These are phyloP conservation scores for Diaporthe helianthi DNA, from an alignment of 2,329 filamentous ascomycete species.

Conservation along the genomic window DNA sequence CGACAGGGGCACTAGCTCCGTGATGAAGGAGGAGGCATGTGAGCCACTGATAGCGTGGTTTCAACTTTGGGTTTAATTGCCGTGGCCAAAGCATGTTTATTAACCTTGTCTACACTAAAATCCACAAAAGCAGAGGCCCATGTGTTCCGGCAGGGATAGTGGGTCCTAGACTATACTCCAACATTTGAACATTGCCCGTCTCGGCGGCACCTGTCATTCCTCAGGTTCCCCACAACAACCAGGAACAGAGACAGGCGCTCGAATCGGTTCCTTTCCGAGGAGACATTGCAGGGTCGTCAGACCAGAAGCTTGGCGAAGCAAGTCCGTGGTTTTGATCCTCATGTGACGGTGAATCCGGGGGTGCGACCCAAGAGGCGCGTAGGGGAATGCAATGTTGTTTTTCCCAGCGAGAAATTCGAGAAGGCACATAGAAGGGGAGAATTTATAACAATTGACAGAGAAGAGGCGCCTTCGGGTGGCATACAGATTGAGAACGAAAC, in stretches of 20 bases:
- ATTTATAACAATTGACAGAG: no score
- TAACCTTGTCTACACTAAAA: no score
- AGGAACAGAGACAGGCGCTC: neutral
- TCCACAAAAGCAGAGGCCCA: no score
- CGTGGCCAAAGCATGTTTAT: no score
- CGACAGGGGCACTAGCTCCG: neutral
- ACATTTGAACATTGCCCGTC: no score
- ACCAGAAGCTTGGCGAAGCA: neutral
- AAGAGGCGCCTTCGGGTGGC: no score
- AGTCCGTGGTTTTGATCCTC: neutral
- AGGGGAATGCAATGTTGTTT: constrained; percentile 20
- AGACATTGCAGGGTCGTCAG: neutral
- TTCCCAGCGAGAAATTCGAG: neutral
- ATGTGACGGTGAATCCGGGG: constrained; percentile 6
- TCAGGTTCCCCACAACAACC: neutral
- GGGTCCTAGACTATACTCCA: no score
- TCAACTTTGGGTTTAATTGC: neutral
- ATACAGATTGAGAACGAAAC: no score
- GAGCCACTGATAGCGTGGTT: neutral
- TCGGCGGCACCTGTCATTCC: neutral
- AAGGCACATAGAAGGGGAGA: no score
- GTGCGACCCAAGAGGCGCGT: neutral
- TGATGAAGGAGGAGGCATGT: no score
- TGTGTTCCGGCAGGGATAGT: no score
- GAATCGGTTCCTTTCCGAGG: neutral